Evolutionary conservation across 176 grass and related monocot genomes (phyloP).

Genomic region (Zoysia japonica): DNA sequence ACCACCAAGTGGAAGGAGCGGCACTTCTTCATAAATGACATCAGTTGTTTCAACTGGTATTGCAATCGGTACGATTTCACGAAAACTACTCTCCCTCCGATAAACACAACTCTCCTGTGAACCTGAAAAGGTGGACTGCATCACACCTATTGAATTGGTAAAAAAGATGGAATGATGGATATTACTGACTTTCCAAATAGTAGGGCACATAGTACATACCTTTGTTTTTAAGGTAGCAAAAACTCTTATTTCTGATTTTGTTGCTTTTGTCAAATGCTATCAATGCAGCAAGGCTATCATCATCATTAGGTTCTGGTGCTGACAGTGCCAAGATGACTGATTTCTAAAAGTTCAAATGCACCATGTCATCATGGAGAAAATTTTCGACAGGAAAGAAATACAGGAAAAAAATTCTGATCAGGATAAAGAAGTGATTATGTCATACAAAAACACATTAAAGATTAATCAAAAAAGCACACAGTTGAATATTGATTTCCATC

Average conservation of each 20-base stretch:
- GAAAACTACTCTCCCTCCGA: background rate
- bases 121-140: background rate
- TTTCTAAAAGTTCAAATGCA: constrained; percentile 40
- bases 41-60: background rate
- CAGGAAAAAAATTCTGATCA: background rate
- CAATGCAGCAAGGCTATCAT: background rate
- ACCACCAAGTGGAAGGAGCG: background rate
- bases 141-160: background rate
- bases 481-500: background rate
- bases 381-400: background rate
- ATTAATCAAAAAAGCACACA: background rate
- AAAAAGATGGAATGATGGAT: background rate
- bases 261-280: background rate
- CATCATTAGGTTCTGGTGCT: background rate
- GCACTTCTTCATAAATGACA: background rate
- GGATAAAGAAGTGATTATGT: background rate
- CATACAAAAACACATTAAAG: background rate
- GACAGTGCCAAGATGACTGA: background rate
- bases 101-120: background rate
- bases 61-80: background rate
- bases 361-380: constrained; percentile 13
- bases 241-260: background rate
- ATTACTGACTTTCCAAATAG: background rate
- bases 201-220: background rate
- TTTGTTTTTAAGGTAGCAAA: constrained; percentile 13